Evolutionary conservation across 352 stramenopile species (phyloP).

Genomic region (Phytopythium delawarense): DNA sequence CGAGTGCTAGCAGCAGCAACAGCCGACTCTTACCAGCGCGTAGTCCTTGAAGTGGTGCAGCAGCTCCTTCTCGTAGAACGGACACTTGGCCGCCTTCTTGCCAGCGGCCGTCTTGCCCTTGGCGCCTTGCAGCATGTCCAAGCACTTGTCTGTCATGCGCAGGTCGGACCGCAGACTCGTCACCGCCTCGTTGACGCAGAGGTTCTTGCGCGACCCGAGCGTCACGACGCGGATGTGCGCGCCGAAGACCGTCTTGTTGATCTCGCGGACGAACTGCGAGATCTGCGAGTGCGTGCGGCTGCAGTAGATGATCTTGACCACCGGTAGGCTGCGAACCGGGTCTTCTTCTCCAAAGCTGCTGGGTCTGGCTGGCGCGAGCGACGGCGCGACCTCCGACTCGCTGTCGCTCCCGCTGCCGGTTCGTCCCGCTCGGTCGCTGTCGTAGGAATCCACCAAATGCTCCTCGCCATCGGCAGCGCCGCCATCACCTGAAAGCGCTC

Average conservation of each 20-base stretch:
- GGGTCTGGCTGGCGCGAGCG: neutral
- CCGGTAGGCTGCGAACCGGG: constrained; percentile 28
- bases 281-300: constrained; percentile 90
- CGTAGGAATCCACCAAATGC: constrained; percentile 73
- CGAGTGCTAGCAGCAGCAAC: neutral
- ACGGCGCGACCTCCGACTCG: constrained; percentile 13
- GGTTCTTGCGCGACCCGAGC: constrained; percentile 79
- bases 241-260: constrained; percentile 75
- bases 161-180: constrained; percentile 59
- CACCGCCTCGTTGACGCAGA: constrained; percentile 80
- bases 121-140: constrained; percentile 82
- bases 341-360: constrained; percentile 9
- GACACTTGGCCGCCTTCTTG: constrained; percentile 57
- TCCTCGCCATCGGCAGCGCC: constrained; percentile 30
- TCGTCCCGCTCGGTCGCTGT: constrained; percentile 43
- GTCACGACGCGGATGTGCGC: constrained; percentile 72
- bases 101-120: constrained; percentile 43
- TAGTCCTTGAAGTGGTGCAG: constrained; percentile 74
- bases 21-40: constrained; percentile 43
- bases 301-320: constrained; percentile 89
- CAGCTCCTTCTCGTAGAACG: constrained; percentile 79
- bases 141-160: constrained; percentile 80
- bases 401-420: constrained; percentile 31
- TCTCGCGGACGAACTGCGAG: constrained; percentile 86
- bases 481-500: neutral